phyloP scores from a whole-genome alignment of 768 basidiomycete species.

The Pulveroboletus ravenelii region DNA sequence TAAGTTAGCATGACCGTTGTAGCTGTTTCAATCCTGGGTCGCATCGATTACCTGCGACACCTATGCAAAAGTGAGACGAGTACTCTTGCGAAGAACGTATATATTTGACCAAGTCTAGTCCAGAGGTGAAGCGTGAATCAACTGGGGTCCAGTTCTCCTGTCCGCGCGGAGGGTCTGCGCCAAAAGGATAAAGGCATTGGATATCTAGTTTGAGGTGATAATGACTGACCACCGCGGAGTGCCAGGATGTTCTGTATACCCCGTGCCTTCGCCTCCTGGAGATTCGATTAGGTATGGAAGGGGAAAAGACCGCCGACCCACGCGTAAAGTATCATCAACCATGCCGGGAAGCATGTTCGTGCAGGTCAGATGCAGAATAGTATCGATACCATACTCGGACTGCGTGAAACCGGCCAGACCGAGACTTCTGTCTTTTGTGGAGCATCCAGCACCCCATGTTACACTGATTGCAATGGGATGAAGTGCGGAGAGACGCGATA shows the following conservation, averaged over 20 bases:
- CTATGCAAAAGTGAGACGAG: slow-evolving; percentile 84
- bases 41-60: slow-evolving; percentile 72
- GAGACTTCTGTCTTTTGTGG: slow-evolving; percentile 80
- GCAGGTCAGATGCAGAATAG: slow-evolving; percentile 92
- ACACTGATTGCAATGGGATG: slow-evolving; percentile 83
- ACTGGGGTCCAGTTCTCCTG: slow-evolving; percentile 90
- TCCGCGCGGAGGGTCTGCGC: slow-evolving; percentile 83
- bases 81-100: slow-evolving; percentile 77
- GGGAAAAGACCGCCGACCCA: slow-evolving; percentile 32
- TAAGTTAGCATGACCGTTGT: neutral
- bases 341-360: slow-evolving; percentile 92
- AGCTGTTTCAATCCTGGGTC: neutral
- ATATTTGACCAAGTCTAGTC: slow-evolving; percentile 85
- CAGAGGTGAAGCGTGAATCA: slow-evolving; percentile 79
- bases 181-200: neutral
- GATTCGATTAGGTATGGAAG: slow-evolving; percentile 3
- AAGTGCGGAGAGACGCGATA: slow-evolving; percentile 73
- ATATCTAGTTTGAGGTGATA: neutral
- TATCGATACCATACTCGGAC: slow-evolving; percentile 71
- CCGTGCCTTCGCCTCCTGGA: slow-evolving; percentile 70
- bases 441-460: slow-evolving; percentile 98
- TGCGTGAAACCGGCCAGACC: slow-evolving; percentile 82
- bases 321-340: slow-evolving; percentile 81
- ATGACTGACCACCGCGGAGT: slow-evolving; percentile 73
- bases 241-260: slow-evolving; percentile 91